Evolutionary conservation across 2,329 filamentous ascomycete genomes (phyloP).

Genomic region (Paraphaeosphaeria sporulosa): DNA sequence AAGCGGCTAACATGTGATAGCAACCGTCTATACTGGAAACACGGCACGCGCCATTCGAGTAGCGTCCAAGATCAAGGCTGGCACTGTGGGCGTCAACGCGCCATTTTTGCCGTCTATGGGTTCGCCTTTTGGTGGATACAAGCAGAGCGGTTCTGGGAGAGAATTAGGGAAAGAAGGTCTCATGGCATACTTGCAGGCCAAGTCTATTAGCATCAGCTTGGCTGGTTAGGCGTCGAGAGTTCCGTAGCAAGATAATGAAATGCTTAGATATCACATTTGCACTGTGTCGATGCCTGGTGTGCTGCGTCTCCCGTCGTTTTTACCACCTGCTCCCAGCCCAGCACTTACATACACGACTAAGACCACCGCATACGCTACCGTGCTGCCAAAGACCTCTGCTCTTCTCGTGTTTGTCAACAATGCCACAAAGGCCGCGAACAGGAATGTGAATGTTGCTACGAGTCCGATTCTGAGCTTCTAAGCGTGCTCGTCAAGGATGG

Average conservation of each 20-base stretch:
- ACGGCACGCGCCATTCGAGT: slow-evolving; percentile 32
- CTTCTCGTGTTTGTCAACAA: slow-evolving; percentile 11
- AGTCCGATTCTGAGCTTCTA: slow-evolving; percentile 10
- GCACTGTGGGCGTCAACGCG: slow-evolving; percentile 31
- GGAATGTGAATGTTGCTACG: slow-evolving; percentile 9
- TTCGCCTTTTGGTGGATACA: slow-evolving; percentile 41
- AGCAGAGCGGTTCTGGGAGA: slow-evolving; percentile 38
- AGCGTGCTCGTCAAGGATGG: neutral
- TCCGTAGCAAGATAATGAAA: no score
- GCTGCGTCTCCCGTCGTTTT: neutral
- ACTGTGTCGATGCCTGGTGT: no score
- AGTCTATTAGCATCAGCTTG: slow-evolving; percentile 23
- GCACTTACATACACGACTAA: slow-evolving; percentile 7
- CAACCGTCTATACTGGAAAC: slow-evolving; percentile 28
- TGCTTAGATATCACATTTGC: no score
- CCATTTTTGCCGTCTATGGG: slow-evolving; percentile 36
- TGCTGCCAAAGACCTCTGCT: slow-evolving; percentile 6
- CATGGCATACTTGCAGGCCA: slow-evolving; percentile 35
- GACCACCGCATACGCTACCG: slow-evolving; percentile 11
- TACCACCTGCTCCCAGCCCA: neutral
- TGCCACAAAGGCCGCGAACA: slow-evolving; percentile 11
- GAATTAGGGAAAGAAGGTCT: slow-evolving; percentile 37
- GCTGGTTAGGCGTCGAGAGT: neutral
- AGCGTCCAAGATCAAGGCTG: slow-evolving; percentile 34
- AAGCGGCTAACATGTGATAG: slow-evolving; percentile 9